Conservation (phyloP, 1,284 basidiomycete species). For the Abortiporus biennis region DNA sequence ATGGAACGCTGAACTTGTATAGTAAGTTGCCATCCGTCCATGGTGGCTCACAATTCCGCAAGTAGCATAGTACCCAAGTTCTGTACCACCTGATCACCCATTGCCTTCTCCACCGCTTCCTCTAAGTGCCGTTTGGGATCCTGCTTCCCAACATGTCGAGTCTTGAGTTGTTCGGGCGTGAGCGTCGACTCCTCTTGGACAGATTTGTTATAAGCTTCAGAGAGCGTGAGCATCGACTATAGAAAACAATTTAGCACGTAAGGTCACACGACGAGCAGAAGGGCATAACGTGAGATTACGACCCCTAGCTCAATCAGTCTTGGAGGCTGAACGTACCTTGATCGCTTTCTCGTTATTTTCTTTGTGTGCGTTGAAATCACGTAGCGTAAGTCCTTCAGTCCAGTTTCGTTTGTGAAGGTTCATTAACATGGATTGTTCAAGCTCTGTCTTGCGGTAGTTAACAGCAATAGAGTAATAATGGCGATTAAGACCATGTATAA, state of each 20-base stretch:
- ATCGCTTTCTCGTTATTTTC: constrained; percentile 86
- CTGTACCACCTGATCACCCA: constrained; percentile 95
- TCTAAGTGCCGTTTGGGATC: constrained; percentile 96
- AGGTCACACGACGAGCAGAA: constrained; percentile 10
- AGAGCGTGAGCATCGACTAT: constrained; percentile 88
- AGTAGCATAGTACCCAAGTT: constrained; percentile 89
- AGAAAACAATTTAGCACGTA: constrained; percentile 14
- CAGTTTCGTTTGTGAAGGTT: constrained; percentile 97
- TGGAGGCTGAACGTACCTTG: constrained; percentile 50
- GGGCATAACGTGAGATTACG: background rate
- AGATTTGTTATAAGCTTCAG: constrained; percentile 91
- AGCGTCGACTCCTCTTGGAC: constrained; percentile 94
- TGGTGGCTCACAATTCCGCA: constrained; percentile 72
- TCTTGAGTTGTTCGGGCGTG: constrained; percentile 87
- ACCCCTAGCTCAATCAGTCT: no score
- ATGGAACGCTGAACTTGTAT: constrained; percentile 3
- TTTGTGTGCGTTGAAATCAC: constrained; percentile 85
- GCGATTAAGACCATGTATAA: constrained; percentile 92
- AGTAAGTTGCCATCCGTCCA: constrained; percentile 3
- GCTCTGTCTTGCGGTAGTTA: constrained; percentile 94
- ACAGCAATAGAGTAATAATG: constrained; percentile 97
- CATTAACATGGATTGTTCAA: constrained; percentile 97
- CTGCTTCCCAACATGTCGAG: constrained; percentile 94
- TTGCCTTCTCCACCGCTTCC: constrained; percentile 94
- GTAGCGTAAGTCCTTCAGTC: constrained; percentile 91